Percentiles rank a stretch among this genome's conserved stretches.
phyloP scores from a whole-genome alignment of 768 basidiomycete species.

The Termitomyces sp. region DNA sequence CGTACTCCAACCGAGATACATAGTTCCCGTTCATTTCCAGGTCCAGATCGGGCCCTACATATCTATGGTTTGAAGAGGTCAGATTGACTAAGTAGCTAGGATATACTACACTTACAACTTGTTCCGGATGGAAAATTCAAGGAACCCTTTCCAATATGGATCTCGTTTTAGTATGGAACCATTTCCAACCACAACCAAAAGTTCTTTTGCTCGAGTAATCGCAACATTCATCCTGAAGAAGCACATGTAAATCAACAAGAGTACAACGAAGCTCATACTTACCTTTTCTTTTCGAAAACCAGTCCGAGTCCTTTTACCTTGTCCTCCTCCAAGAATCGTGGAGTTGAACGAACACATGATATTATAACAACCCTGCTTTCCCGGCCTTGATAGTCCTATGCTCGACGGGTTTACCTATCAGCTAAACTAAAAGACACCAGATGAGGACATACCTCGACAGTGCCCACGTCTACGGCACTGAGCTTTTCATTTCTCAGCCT shows the following conservation, averaged over 20 bases:
- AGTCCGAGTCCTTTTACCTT: conserved; percentile 41
- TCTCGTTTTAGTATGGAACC: conserved; percentile 37
- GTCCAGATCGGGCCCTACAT: conserved; percentile 38
- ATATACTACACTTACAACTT: conserved; percentile 32
- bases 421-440: too few species aligned
- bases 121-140: conserved; percentile 45
- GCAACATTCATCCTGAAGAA: conserved; percentile 50
- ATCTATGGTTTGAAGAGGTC: conserved; percentile 26
- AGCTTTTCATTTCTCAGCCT: conserved; percentile 37
- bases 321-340: conserved; percentile 47
- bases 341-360: conserved; percentile 44
- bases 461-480: conserved; percentile 46
- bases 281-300: conserved; percentile 46
- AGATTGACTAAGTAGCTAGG: not conserved
- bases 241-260: not conserved
- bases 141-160: conserved; percentile 48
- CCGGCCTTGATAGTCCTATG: conserved; percentile 47
- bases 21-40: conserved; percentile 46
- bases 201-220: conserved; percentile 51
- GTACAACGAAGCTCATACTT: conserved; percentile 2
- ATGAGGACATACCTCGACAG: conserved; percentile 36
- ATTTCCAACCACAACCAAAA: conserved; percentile 48
- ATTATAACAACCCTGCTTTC: conserved; percentile 49
- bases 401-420: not conserved
- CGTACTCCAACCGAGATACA: conserved; percentile 45